phyloP scores from a whole-genome alignment of 176 grass and related monocot species.

The Melocanna baccifera region DNA sequence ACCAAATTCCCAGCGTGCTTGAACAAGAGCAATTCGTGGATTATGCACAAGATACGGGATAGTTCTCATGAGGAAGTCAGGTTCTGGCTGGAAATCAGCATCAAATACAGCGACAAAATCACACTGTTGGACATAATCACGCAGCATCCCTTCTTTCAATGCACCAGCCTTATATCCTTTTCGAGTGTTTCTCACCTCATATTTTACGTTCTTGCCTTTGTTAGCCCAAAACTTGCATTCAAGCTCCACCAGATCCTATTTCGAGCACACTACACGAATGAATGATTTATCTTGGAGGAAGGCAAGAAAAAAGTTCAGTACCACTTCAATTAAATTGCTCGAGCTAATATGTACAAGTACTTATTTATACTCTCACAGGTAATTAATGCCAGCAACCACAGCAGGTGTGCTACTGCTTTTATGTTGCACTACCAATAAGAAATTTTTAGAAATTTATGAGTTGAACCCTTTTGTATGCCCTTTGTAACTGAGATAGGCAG shows the following conservation, averaged over 20 bases:
- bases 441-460: neutral
- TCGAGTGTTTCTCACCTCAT: conserved; percentile 75
- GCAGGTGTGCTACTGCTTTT: neutral
- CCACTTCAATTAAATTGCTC: neutral
- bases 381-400: neutral
- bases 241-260: conserved; percentile 77
- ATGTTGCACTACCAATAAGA: neutral
- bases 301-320: neutral
- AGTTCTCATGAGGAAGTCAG: conserved; percentile 77
- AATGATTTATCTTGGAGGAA: neutral
- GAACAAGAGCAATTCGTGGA: conserved; percentile 79
- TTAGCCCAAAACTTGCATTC: conserved; percentile 84
- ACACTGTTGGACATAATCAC: conserved; percentile 66
- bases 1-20: conserved; percentile 93
- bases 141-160: conserved; percentile 79
- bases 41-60: conserved; percentile 70
- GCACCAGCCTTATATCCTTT: conserved; percentile 98
- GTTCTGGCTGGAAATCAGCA: conserved; percentile 89
- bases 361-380: neutral
- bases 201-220: conserved; percentile 82
- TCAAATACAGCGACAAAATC: conserved; percentile 94
- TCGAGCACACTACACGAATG: neutral
- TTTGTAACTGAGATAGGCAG: neutral
- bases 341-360: neutral
- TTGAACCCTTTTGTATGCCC: neutral